A percentile compares a stretch with the other conserved stretches of the same genome.
These are phyloP conservation scores for Seminavis robusta DNA, from an alignment of 108 stramenopile species.

Conservation along the genomic window DNA sequence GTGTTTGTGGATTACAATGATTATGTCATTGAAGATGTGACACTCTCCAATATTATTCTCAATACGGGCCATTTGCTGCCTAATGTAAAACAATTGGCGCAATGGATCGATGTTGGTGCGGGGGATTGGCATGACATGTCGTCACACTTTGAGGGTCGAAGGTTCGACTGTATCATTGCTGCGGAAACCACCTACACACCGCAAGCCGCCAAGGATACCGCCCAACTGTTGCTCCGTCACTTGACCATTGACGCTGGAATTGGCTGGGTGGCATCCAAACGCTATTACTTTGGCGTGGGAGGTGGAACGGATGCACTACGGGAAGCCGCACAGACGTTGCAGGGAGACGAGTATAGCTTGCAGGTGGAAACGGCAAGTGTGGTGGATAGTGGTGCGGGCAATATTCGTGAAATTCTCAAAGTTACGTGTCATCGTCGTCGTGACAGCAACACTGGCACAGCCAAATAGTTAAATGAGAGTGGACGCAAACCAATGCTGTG, in stretches of 20 bases:
- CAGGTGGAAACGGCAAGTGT: slow-evolving; percentile 24
- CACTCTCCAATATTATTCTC: slow-evolving; percentile 48
- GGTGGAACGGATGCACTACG: slow-evolving; percentile 67
- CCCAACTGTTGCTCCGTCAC: slow-evolving; percentile 49
- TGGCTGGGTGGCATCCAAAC: slow-evolving; percentile 73
- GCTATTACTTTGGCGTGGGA: slow-evolving; percentile 87
- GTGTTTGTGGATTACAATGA: slow-evolving; percentile 62
- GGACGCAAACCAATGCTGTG: no score
- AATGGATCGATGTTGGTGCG: slow-evolving; percentile 35
- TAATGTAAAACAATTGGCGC: neutral
- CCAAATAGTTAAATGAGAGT: no score
- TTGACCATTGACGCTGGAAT: slow-evolving; percentile 50
- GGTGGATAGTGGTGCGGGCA: slow-evolving; percentile 68
- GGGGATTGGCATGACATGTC: slow-evolving; percentile 74
- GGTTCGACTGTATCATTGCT: slow-evolving; percentile 72
- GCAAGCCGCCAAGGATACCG: slow-evolving; percentile 62
- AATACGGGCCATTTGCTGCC: slow-evolving; percentile 25
- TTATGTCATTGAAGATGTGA: slow-evolving; percentile 52
- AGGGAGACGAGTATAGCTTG: neutral
- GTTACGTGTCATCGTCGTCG: no score
- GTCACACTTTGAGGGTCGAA: slow-evolving; percentile 27
- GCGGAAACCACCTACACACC: slow-evolving; percentile 80
- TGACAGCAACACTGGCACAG: no score
- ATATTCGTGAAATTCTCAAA: slow-evolving; percentile 73
- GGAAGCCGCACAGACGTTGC: slow-evolving; percentile 7